Percentiles rank a stretch among this genome's conserved stretches.
Evolutionary conservation across 805 yeast species (phyloP).

Genomic region (Lipomyces anomalus): DNA sequence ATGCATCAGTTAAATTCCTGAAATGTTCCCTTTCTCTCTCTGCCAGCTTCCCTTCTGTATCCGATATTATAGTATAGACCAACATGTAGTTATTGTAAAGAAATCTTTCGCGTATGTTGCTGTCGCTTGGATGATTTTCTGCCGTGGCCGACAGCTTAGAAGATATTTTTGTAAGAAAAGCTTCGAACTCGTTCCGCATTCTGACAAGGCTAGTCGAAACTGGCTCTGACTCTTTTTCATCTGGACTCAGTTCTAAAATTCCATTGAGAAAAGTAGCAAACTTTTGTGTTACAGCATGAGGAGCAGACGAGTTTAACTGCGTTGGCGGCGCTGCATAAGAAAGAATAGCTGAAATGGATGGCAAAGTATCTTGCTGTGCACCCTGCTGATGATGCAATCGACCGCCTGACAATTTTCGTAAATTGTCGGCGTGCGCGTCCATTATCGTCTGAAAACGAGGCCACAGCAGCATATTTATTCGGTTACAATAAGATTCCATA

Average conservation of each 20-base stretch:
- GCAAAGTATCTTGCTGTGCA: too few species aligned
- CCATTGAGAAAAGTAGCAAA: constrained; percentile 70
- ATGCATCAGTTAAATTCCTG: constrained; percentile 42
- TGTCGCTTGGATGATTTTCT: constrained; percentile 38
- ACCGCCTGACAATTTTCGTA: constrained; percentile 42
- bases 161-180: constrained; percentile 64
- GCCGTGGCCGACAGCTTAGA: constrained; percentile 33
- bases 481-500: constrained; percentile 62
- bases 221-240: constrained; percentile 53
- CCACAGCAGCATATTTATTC: constrained; percentile 69
- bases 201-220: constrained; percentile 62
- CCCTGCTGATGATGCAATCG: too few species aligned
- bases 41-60: constrained; percentile 42
- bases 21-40: constrained; percentile 43
- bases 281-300: constrained; percentile 69
- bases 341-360: too few species aligned
- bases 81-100: constrained; percentile 67
- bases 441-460: constrained; percentile 74
- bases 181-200: constrained; percentile 74
- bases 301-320: too few species aligned
- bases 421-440: constrained; percentile 68
- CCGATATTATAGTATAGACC: constrained; percentile 50
- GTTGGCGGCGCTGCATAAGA: too few species aligned
- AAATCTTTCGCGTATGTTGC: constrained; percentile 53
- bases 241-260: constrained; percentile 49